Conservation (phyloP, 2,329 filamentous ascomycete species). For the Triangularia setosa region DNA sequence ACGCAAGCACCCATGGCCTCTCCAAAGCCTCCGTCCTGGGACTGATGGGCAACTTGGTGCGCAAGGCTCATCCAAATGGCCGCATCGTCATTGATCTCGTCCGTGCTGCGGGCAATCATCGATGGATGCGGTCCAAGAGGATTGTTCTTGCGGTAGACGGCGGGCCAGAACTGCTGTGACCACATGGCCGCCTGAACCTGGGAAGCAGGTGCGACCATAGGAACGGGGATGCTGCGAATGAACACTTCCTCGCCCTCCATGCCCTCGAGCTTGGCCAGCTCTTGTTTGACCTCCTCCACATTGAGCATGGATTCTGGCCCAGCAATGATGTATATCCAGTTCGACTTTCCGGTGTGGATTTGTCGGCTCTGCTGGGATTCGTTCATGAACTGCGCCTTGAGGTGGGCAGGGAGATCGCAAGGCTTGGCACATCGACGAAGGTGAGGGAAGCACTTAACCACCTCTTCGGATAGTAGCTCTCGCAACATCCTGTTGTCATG, state of each 20-base stretch:
- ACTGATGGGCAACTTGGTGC: slow-evolving; percentile 57
- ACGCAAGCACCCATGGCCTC: slow-evolving; percentile 72
- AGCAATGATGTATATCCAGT: slow-evolving; percentile 56
- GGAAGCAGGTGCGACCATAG: slow-evolving; percentile 69
- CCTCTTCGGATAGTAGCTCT: slow-evolving; percentile 54
- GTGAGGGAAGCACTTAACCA: slow-evolving; percentile 64
- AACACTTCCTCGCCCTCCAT: slow-evolving; percentile 49
- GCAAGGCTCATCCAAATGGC: slow-evolving; percentile 66
- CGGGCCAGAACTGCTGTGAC: slow-evolving; percentile 77
- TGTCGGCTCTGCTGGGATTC: slow-evolving; percentile 50
- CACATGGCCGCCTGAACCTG: slow-evolving; percentile 70
- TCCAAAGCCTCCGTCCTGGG: slow-evolving; percentile 55
- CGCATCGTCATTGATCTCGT: slow-evolving; percentile 62
- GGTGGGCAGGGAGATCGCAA: slow-evolving; percentile 61
- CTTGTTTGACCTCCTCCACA: slow-evolving; percentile 48
- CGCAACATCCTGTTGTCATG: slow-evolving; percentile 48
- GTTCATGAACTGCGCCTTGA: slow-evolving; percentile 60
- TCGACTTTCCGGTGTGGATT: slow-evolving; percentile 57
- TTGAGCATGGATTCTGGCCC: slow-evolving; percentile 50
- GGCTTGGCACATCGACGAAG: slow-evolving; percentile 73
- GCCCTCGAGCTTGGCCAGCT: slow-evolving; percentile 47
- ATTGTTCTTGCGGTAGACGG: slow-evolving; percentile 81
- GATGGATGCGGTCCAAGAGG: slow-evolving; percentile 80
- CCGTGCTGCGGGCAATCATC: slow-evolving; percentile 65
- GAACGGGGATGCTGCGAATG: slow-evolving; percentile 63